Evolutionary conservation across 2,329 filamentous ascomycete genomes (phyloP).

Genomic region (Colletotrichum chrysophilum): DNA sequence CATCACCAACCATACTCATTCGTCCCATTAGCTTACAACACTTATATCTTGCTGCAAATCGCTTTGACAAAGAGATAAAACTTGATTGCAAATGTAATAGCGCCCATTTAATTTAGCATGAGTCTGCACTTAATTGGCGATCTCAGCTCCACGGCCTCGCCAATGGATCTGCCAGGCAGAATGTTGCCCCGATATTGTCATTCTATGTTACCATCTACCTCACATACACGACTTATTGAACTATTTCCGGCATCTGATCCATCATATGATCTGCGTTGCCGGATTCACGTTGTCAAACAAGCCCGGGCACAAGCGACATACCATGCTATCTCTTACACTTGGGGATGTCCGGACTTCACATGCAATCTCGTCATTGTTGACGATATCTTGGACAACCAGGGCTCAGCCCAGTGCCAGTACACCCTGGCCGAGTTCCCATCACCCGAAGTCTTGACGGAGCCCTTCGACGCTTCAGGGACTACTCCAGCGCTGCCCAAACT

Average conservation of each 20-base stretch:
- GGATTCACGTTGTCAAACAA: not conserved
- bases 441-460: not conserved
- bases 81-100: too few species aligned
- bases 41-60: too few species aligned
- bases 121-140: not conserved
- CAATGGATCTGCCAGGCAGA: not conserved
- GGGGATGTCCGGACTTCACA: not conserved
- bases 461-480: not conserved
- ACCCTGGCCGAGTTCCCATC: not conserved
- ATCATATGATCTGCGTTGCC: not conserved
- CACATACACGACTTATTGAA: not conserved
- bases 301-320: not conserved
- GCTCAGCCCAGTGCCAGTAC: accelerated
- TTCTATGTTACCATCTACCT: not conserved
- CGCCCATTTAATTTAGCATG: too few species aligned
- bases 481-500: not conserved
- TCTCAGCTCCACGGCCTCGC: not conserved
- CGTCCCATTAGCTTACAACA: not conserved
- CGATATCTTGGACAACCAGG: accelerated
- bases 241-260: not conserved
- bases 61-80: too few species aligned
- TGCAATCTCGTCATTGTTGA: not conserved
- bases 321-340: not conserved
- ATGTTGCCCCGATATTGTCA: not conserved
- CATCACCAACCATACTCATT: not conserved